Conservation (phyloP, 768 basidiomycete genomes). For the Tubosaeta sp. region DNA sequence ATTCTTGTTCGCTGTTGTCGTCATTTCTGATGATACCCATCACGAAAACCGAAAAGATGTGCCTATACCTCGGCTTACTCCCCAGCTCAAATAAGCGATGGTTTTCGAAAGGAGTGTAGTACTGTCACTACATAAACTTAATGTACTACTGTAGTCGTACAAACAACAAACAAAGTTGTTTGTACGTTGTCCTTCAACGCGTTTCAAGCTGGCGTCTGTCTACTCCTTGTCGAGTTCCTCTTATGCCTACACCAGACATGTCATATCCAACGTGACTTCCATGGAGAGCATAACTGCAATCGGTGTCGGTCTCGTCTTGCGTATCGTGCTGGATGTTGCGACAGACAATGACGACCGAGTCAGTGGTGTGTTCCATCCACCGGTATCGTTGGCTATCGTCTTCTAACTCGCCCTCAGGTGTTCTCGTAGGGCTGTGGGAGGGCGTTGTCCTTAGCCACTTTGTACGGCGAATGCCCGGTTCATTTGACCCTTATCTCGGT, state of each 20-base stretch:
- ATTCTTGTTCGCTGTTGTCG: too few relatives aligned
- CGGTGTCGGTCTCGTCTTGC: conserved; percentile 60
- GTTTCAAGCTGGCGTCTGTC: conserved; percentile 27
- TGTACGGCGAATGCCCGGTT: conserved; percentile 58
- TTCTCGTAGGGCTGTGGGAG: conserved; percentile 76
- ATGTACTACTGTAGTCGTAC: not conserved
- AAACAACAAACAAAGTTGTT: conserved; percentile 22
- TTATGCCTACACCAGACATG: conserved; percentile 27
- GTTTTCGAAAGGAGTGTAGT: too few relatives aligned
- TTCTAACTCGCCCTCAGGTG: conserved; percentile 38
- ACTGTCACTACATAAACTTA: too few relatives aligned
- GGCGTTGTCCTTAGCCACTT: conserved; percentile 73
- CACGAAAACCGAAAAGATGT: too few relatives aligned
- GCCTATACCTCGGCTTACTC: too few relatives aligned
- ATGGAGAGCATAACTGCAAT: conserved; percentile 76
- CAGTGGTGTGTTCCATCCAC: conserved; percentile 22
- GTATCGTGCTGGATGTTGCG: conserved; percentile 54
- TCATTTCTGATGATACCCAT: too few relatives aligned
- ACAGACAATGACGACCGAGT: conserved; percentile 30
- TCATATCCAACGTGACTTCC: conserved; percentile 25
- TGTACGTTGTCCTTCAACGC: conserved; percentile 3
- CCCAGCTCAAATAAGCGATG: too few relatives aligned
- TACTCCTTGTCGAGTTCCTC: conserved; percentile 23
- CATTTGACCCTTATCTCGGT: conserved; percentile 66
- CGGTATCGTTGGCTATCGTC: not conserved